Percentiles rank a stretch among this genome's conserved stretches.
These are phyloP conservation scores for Arbutus unedo DNA, from an alignment of 148 eudicot genomes.

Conservation along the genomic window DNA sequence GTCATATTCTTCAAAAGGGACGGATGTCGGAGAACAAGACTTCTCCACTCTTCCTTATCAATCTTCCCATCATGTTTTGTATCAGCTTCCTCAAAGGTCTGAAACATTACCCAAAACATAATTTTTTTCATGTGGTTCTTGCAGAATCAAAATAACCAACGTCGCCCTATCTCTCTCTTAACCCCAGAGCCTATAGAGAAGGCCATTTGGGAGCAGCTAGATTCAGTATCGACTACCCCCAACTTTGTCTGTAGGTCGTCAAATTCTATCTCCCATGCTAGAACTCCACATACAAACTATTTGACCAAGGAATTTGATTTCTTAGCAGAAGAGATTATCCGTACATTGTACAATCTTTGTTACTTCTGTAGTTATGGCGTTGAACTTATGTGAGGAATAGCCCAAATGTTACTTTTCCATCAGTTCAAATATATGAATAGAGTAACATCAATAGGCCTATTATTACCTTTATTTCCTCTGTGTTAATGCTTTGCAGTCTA, in stretches of 20 bases:
- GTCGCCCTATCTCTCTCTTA: too few species aligned
- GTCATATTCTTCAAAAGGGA: constrained; percentile 93
- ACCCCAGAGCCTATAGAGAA: too few species aligned
- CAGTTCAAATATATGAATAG: not conserved
- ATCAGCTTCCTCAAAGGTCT: constrained; percentile 97
- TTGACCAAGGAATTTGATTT: not conserved
- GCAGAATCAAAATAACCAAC: not conserved
- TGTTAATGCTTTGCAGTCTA: not conserved
- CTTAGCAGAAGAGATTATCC: not conserved
- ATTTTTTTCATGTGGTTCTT: not conserved
- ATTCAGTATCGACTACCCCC: too few species aligned
- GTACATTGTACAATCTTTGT: not conserved
- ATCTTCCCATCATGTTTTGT: constrained; percentile 93
- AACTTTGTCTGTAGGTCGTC: too few species aligned
- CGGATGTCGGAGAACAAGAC: constrained; percentile 72
- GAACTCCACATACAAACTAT: not conserved
- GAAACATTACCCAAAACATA: constrained; percentile 17
- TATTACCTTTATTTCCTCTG: not conserved
- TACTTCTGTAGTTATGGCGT: not conserved
- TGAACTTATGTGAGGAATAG: not conserved
- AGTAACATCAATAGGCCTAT: not conserved
- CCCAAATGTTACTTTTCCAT: not conserved
- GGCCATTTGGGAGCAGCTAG: too few species aligned
- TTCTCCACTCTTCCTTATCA: constrained; percentile 96
- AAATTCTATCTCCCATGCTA: not conserved